Base-by-base conservation (phyloP, 2,329 filamentous ascomycete genomes). In the Colletotrichum gigasporum region DNA sequence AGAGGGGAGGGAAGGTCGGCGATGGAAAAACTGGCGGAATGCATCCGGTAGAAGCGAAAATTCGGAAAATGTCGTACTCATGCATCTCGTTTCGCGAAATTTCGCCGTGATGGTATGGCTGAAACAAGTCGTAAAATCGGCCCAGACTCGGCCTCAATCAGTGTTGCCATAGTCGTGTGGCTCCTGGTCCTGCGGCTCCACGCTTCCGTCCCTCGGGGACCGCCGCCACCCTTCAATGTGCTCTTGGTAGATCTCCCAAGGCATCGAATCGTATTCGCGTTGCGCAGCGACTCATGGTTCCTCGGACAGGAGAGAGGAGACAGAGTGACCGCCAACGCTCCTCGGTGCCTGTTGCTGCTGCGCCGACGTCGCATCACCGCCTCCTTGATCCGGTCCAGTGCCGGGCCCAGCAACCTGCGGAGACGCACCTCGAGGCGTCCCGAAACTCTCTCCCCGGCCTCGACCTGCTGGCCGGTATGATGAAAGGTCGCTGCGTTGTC, bases 401-500 rank as follows among this genome's bases (percentile, higher is more conserved):
- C 74, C 69, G 10, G 76, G 70, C 5, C 76, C 76, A 12, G 72
- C 69, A 63, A 63, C 42, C 51, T 73, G 73, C 5, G 80, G 79
- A 20, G 80, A 80, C 65, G 73, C 71, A 22, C 76, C 76, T 39
- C 76, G 72, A 32, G 73, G 71, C 22, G 73, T 73, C 18, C 70
- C 76, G 60, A 73, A 77, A 12, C 71, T 69, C 42, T 78, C 77
- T 8, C 70, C 71, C 28, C 76, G 73, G 32, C 71, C 74, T n/a
- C 82, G 78, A 52, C 77, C 79, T 14, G 72, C 69, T 11, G 77
- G 75, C 45, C 81, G 76, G 66, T 83, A 81, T 9, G 80, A 80
- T 5, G 87, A 88, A 64, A 87, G 75, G 72, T 91, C 90, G 76
- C 89, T 92, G 71, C 85, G 83, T 70, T 90, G 87, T 67, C 90